Evolutionary conservation across 495 filamentous ascomycete species (phyloP).

Genomic region (Aspergillus baeticus): DNA sequence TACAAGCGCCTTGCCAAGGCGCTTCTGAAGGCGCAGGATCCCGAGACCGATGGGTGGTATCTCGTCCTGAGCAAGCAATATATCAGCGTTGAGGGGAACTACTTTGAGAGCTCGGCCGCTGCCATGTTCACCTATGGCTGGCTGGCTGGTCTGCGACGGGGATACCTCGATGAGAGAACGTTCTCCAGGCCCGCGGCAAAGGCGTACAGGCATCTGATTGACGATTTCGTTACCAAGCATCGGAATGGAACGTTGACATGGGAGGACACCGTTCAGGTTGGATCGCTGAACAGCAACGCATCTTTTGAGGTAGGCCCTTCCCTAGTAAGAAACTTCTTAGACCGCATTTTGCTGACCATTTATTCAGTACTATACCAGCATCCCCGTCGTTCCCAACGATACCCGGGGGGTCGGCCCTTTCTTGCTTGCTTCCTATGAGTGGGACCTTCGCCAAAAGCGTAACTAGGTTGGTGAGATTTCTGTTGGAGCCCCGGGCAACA

Average conservation of each 20-base stretch:
- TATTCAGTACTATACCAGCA: not conserved
- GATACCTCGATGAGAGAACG: not conserved
- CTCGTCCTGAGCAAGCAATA: constrained; percentile 2
- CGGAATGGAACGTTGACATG: constrained; percentile 1
- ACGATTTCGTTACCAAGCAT: not conserved
- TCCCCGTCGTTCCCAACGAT: constrained; percentile 2
- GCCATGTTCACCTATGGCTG: constrained; percentile 7
- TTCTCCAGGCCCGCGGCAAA: not conserved
- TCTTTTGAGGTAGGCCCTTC: not conserved
- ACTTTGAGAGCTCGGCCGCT: not conserved
- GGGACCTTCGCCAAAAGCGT: not conserved
- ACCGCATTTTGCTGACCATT: not conserved
- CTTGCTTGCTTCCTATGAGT: constrained; percentile 4
- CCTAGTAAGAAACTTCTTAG: not conserved
- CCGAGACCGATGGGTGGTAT: not conserved
- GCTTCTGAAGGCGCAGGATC: not conserved
- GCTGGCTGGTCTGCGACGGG: not conserved
- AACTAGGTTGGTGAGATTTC: too few species aligned
- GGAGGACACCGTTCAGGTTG: constrained; percentile 2
- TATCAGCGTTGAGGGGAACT: not conserved
- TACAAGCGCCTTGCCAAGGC: not conserved
- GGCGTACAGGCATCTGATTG: constrained; percentile 1
- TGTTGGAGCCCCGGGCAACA: too few species aligned
- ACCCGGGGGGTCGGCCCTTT: constrained; percentile 1
- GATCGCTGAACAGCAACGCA: constrained; percentile 1